phyloP scores from a whole-genome alignment of 192 early-diverging fungal genomes.

The Backusella tarrabulga region DNA sequence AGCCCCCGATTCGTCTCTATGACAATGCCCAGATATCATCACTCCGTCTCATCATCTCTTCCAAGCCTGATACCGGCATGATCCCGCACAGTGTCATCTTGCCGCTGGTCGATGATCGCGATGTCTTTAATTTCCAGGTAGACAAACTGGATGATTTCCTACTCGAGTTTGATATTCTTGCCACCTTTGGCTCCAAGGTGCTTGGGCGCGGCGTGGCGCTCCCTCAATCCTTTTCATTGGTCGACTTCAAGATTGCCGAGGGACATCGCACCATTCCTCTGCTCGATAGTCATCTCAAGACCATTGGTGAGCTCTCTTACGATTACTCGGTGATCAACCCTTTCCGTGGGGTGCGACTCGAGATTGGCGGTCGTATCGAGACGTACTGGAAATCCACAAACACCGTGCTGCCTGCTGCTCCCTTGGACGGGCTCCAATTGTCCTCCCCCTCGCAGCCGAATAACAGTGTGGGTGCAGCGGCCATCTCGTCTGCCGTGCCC shows the following conservation, averaged over 20 bases:
- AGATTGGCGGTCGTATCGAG: constrained; percentile 94
- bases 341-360: constrained; percentile 83
- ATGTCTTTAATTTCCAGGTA: constrained; percentile 84
- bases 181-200: constrained; percentile 94
- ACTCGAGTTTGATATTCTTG: constrained; percentile 93
- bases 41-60: constrained; percentile 82
- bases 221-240: constrained; percentile 60
- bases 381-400: constrained; percentile 99
- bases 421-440: background rate
- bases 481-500: constrained; percentile 38
- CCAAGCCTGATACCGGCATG: constrained; percentile 84
- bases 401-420: constrained; percentile 44
- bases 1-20: constrained; percentile 57
- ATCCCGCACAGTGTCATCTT: constrained; percentile 91
- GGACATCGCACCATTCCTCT: constrained; percentile 61
- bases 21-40: constrained; percentile 71
- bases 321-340: constrained; percentile 82
- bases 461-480: background rate
- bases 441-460: constrained; percentile 31
- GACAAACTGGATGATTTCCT: constrained; percentile 72
- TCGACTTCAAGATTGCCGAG: constrained; percentile 38
- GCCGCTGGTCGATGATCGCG: constrained; percentile 79
- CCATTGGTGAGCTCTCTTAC: constrained; percentile 89
- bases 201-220: constrained; percentile 87
- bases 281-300: constrained; percentile 87